Evolutionary conservation across 129 eudicot species (phyloP).

Genomic region (Heracleum sosnowskyi): DNA sequence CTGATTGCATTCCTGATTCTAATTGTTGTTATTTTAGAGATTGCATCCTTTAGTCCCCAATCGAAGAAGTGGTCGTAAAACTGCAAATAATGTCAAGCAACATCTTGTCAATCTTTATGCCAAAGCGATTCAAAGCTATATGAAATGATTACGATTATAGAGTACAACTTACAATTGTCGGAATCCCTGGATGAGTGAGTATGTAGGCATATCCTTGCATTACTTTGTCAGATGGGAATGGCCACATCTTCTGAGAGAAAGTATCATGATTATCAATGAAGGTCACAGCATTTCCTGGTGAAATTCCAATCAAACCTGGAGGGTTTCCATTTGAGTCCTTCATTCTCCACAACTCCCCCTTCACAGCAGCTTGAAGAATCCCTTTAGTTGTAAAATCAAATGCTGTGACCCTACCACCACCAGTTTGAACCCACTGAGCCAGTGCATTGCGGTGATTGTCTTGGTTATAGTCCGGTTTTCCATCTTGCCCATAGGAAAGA

Average conservation of each 20-base stretch:
- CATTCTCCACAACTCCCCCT: constrained; percentile 69
- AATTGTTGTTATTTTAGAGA: constrained; percentile 28
- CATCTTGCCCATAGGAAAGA: constrained; percentile 31
- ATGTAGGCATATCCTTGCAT: constrained; percentile 76
- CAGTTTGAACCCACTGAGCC: constrained; percentile 34
- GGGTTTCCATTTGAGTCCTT: constrained; percentile 57
- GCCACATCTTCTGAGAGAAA: constrained; percentile 56
- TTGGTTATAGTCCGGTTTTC: constrained; percentile 51
- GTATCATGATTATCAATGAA: constrained; percentile 81
- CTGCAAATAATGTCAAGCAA: constrained; percentile 23
- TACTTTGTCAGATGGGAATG: constrained; percentile 76
- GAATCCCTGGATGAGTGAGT: constrained; percentile 81
- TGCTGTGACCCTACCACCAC: constrained; percentile 45
- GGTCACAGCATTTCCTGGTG: constrained; percentile 47
- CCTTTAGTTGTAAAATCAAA: constrained; percentile 77
- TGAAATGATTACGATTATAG: not conserved
- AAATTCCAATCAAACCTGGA: constrained; percentile 58
- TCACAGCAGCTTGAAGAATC: constrained; percentile 66
- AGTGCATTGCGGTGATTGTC: constrained; percentile 48
- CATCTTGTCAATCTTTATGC: not conserved
- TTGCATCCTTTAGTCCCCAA: constrained; percentile 59
- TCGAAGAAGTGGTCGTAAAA: constrained; percentile 70
- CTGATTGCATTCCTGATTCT: constrained; percentile 45
- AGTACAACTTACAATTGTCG: constrained; percentile 38
- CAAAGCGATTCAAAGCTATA: not conserved